Evolutionary conservation across 495 filamentous ascomycete species (phyloP), one percentile per base, ranked within the genome.

Genomic region (Cairneyella variabilis): DNA sequence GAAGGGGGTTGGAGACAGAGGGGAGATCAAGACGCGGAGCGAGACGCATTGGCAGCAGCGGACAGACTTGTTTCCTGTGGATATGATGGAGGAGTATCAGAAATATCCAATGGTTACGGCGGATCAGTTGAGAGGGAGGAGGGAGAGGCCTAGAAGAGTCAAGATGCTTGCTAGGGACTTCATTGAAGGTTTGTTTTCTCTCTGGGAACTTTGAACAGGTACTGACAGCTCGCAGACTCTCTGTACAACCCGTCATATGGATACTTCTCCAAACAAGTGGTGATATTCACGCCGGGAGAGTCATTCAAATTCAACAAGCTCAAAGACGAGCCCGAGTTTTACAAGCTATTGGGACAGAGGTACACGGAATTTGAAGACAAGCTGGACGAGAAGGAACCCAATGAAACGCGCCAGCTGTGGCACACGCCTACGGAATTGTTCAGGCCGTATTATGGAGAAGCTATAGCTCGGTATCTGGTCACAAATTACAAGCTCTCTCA

Each of bases 391-490:
- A 72, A 73, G 37, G 67, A 82, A 0, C 64, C 63, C 40, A 88
- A 95, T 60, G 79, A 85, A 3, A 84, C 89, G 25, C 82, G 93
- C 2, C 93, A 99, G 73, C 76, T 99, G 30, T 99, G 93, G 93
- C 95, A 97, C 68, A 99, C 93, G 2, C 93, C 93, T 1, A 99
- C 93, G 0, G 93, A 99, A 70, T 80, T 99, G 0, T 99, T 99
- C 70, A 81, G 88, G 48, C 93, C 93, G 2, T 93, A 93, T 69
- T 99, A 99, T 66, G 95, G 93, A 53, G 91, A 97, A 72, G 88
- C 95, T 3, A 91, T 99, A 59, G 91, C 92, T 2, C 84, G 90
- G 23, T 97, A 97, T 64, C 81, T 99, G 5, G 79, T 97, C 47
- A 83, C 88, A 48, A 96, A 99, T 72, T 99, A 99, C 78, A 89